These are phyloP conservation scores for Xerocomellus intermedius DNA, from an alignment of 768 basidiomycete species.

Conservation along the genomic window DNA sequence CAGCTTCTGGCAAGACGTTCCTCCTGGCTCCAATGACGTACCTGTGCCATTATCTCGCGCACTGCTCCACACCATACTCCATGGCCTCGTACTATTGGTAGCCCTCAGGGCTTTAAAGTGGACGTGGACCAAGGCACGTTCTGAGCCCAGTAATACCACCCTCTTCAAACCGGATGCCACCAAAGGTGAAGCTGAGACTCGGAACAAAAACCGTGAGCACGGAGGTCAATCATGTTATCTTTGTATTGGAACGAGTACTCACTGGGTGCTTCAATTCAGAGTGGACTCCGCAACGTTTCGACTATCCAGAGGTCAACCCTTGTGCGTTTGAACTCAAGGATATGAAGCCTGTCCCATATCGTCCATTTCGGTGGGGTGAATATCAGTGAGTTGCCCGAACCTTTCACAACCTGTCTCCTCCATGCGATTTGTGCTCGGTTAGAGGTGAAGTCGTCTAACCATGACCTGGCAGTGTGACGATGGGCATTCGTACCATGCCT, in stretches of 20 bases:
- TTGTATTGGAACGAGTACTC: neutral
- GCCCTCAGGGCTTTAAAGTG: conserved; percentile 12
- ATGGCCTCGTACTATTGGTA: conserved; percentile 8
- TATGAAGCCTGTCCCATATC: conserved; percentile 57
- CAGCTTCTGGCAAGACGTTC: conserved; percentile 1
- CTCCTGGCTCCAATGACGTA: conserved; percentile 24
- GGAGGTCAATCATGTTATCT: conserved; percentile 18
- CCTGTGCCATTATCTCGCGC: conserved; percentile 1
- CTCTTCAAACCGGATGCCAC: neutral
- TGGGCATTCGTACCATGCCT: conserved; percentile 65
- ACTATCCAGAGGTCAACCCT: conserved; percentile 50
- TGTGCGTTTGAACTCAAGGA: conserved; percentile 38
- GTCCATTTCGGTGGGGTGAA: conserved; percentile 61
- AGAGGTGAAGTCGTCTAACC: conserved; percentile 3
- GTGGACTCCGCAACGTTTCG: conserved; percentile 52
- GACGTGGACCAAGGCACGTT: conserved; percentile 3
- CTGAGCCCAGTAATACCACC: neutral
- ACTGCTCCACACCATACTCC: conserved; percentile 20
- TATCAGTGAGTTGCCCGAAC: conserved; percentile 50
- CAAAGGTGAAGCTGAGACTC: conserved; percentile 1
- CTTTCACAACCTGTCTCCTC: neutral
- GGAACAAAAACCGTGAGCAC: conserved; percentile 24
- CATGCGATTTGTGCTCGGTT: neutral
- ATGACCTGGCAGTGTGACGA: conserved; percentile 49
- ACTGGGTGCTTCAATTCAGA: conserved; percentile 33